A percentile compares a stretch with the other conserved stretches of the same genome.
Evolutionary conservation across 2,329 filamentous ascomycete genomes (phyloP).

Genomic region (Akanthomyces muscarius): DNA sequence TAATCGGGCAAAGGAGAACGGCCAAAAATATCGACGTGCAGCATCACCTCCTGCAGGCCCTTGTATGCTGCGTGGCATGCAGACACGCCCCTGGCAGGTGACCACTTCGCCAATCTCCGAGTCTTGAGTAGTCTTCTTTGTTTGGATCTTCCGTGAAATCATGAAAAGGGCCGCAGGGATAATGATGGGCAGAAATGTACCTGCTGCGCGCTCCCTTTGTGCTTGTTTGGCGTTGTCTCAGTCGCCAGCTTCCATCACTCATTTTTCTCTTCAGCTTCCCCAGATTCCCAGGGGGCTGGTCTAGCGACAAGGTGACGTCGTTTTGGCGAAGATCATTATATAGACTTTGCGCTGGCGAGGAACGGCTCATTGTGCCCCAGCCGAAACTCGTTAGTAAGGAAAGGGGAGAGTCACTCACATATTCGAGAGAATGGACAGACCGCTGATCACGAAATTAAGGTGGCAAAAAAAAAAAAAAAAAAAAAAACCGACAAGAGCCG

Average conservation of each 20-base stretch:
- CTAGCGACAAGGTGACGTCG: neutral
- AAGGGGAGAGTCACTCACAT: neutral
- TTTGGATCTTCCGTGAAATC: neutral
- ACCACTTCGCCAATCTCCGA: neutral
- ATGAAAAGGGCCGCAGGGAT: neutral
- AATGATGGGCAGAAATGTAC: neutral
- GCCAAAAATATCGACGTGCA: conserved; percentile 2
- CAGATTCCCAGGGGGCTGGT: neutral
- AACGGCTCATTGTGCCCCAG: neutral
- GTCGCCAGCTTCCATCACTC: neutral
- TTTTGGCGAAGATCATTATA: neutral
- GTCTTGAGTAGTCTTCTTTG: neutral
- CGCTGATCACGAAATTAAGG: conserved; percentile 4
- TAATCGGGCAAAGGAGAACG: neutral
- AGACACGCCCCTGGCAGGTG: neutral
- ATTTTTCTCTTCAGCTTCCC: conserved; percentile 8
- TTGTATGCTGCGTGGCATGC: too few relatives aligned
- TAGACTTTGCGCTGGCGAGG: neutral
- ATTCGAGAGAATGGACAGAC: neutral
- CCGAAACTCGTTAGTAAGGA: neutral
- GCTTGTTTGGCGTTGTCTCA: conserved; percentile 2
- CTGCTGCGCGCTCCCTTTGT: neutral
- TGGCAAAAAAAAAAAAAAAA: neutral
- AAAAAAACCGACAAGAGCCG: neutral
- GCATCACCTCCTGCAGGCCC: neutral